Conservation (phyloP, 495 filamentous ascomycete species). For the Sordaria brevicollis region DNA sequence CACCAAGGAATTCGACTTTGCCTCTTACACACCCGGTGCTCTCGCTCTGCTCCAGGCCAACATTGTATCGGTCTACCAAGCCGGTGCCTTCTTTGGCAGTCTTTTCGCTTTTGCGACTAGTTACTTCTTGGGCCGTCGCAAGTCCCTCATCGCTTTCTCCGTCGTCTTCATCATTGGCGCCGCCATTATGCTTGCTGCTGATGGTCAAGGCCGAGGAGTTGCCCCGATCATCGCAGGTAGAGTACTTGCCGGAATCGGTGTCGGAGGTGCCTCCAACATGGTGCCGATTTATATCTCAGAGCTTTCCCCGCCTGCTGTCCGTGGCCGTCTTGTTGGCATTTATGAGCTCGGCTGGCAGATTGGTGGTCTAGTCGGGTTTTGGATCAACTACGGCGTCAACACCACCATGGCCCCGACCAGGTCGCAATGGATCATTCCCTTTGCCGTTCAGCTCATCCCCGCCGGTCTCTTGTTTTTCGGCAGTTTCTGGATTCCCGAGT, state of each 20-base stretch:
- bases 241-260: conserved; percentile 42
- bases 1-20: conserved; percentile 44
- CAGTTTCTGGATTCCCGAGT: conserved; percentile 45
- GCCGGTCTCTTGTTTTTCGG: conserved; percentile 39
- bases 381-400: conserved; percentile 52
- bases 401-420: conserved; percentile 32
- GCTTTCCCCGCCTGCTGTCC: conserved; percentile 43
- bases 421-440: conserved; percentile 47
- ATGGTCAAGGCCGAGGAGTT: conserved; percentile 39
- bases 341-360: conserved; percentile 68
- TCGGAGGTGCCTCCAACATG: conserved; percentile 42
- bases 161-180: conserved; percentile 53
- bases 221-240: conserved; percentile 50
- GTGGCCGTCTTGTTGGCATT: conserved; percentile 48
- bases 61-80: conserved; percentile 60
- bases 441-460: conserved; percentile 48
- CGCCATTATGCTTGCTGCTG: conserved; percentile 53
- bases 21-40: conserved; percentile 25
- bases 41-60: conserved; percentile 49
- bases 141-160: conserved; percentile 42
- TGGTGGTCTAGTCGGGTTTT: conserved; percentile 63
- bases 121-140: conserved; percentile 47
- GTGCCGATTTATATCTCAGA: conserved; percentile 51
- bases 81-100: conserved; percentile 58
- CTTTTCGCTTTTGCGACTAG: conserved; percentile 49